These are phyloP conservation scores for Tritrichomonas foetus DNA, from an alignment of 208 protist species.

Conservation along the genomic window DNA sequence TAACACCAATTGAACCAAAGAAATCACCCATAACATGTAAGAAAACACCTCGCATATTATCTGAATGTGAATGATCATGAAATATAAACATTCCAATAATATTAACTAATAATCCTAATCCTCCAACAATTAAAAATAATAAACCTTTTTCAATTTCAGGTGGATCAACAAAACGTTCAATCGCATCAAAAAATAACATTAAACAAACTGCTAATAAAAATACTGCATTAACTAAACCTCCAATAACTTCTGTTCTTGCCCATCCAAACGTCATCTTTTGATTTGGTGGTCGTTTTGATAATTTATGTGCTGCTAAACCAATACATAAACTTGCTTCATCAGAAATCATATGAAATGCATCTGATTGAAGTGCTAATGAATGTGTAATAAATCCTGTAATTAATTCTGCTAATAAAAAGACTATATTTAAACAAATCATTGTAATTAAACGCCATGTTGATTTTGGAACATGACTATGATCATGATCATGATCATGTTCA, in stretches of 20 bases:
- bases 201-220: slow-evolving; percentile 45
- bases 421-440: slow-evolving; percentile 42
- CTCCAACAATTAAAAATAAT: neutral
- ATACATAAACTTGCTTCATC: slow-evolving; percentile 40
- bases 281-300: neutral
- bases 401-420: slow-evolving; percentile 47
- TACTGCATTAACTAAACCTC: slow-evolving; percentile 38
- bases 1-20: slow-evolving; percentile 49
- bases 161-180: slow-evolving; percentile 42
- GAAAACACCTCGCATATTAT: slow-evolving; percentile 49
- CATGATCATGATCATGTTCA: neutral
- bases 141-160: neutral
- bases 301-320: slow-evolving; percentile 36
- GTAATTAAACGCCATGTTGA: slow-evolving; percentile 31
- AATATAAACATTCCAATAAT: slow-evolving; percentile 3
- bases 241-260: slow-evolving; percentile 40
- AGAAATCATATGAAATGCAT: slow-evolving; percentile 48
- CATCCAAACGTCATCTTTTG: slow-evolving; percentile 37
- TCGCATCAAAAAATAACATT: slow-evolving; percentile 43
- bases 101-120: neutral
- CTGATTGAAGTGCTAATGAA: slow-evolving; percentile 42
- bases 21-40: slow-evolving; percentile 55
- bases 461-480: neutral
- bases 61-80: neutral
- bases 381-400: slow-evolving; percentile 32